Evolutionary conservation across 495 filamentous ascomycete species (phyloP).

Genomic region (Daldinia decipiens): DNA sequence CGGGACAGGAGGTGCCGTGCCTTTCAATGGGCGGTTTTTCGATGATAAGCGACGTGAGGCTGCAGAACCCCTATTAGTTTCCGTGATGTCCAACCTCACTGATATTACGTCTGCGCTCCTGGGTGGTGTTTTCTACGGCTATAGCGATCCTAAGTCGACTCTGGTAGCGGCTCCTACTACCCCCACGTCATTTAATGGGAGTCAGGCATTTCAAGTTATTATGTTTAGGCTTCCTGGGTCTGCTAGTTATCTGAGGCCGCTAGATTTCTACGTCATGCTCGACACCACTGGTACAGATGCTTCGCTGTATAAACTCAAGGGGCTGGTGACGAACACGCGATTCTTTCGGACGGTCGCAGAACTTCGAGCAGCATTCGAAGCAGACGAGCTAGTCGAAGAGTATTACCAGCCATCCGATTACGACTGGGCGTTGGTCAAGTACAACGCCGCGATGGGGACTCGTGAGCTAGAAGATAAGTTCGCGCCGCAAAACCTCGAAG

Average conservation of each 20-base stretch:
- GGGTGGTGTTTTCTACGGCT: constrained; percentile 50
- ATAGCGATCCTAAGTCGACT: constrained; percentile 45
- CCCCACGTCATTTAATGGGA: constrained; percentile 51
- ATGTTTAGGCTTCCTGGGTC: constrained; percentile 52
- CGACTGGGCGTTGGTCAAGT: constrained; percentile 49
- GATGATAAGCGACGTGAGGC: constrained; percentile 46
- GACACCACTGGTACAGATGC: constrained; percentile 53
- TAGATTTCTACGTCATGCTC: constrained; percentile 53
- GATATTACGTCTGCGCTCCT: constrained; percentile 52
- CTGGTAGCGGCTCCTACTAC: constrained; percentile 40
- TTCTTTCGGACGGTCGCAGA: constrained; percentile 50
- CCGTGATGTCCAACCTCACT: constrained; percentile 48
- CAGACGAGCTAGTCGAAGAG: constrained; percentile 49
- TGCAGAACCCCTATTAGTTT: constrained; percentile 45
- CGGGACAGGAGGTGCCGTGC: constrained; percentile 46
- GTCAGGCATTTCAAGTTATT: constrained; percentile 41
- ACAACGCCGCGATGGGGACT: constrained; percentile 49
- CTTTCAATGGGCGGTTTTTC: constrained; percentile 51
- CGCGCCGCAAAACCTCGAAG: constrained; percentile 52
- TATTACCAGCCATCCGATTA: constrained; percentile 46
- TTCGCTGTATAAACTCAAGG: constrained; percentile 50
- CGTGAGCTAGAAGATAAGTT: constrained; percentile 54
- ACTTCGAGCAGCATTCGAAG: constrained; percentile 51
- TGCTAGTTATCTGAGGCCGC: constrained; percentile 48
- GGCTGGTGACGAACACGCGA: constrained; percentile 49